Base-by-base conservation (phyloP, 768 basidiomycete genomes). In the Mycena galopus region DNA sequence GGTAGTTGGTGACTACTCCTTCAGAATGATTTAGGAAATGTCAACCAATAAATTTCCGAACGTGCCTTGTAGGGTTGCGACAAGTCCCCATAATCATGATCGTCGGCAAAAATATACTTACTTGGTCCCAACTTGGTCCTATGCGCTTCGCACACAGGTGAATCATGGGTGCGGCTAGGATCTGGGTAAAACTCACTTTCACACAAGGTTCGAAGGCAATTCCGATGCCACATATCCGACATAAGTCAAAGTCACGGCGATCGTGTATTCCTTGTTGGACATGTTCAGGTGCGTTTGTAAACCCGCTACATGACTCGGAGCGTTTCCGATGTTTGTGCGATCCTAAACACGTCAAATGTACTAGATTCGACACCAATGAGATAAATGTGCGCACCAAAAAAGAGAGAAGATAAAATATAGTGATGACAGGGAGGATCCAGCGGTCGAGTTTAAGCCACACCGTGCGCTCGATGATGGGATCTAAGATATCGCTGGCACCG, bases 251-350 rank as follows among this genome's bases (percentile, higher is more conserved):
- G 86, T 87, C 60, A 88, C 75, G 3, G 86, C 82, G 69, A 88
- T 81, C 75, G 86, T 84, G 69, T 90, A 91, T 73, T 87, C 79
- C 9, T 84, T 78, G 63, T 86, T 82, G 14, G 84, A 81, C 81
- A 91, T 84, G 37, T 85, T 80, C 59, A 92, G 76, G 60, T 89
- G 85, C 21, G 78, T 84, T 75, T 91, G 90, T 68, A 92, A 78
- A 11, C 91, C 90, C 17, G 90, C 90, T 12, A 91, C 83, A 17
- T 86, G 84, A n/a, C n/a, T n/a, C n/a, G n/a, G n/a, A 47, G 89
- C 90, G 71, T 91, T 91, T 27, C 85, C 86, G 86, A 57, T 57
- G n/a, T 57, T 35, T 6, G 21, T 35, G 32, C 56, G 56, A n/a
- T 57, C 56, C 56, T 57, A 21, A n/a, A 35, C 10, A 23, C 14